Conservation (phyloP, 441 rosid genomes). For the Adansonia madagascariensis region DNA sequence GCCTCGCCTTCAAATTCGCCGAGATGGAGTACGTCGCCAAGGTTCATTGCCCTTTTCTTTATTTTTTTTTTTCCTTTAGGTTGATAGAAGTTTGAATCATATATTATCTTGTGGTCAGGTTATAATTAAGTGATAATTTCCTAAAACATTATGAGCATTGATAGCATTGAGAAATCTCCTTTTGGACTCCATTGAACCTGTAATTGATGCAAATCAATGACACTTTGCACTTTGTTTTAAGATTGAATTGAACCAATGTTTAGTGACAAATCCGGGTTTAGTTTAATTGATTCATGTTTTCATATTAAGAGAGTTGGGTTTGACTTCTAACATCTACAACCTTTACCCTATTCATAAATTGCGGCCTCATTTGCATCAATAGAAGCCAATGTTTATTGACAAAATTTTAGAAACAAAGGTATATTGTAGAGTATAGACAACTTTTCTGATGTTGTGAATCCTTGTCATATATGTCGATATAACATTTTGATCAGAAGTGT, state of each 20-base stretch:
- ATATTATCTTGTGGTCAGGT: not conserved
- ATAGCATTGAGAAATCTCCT: not conserved
- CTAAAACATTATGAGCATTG: too few species aligned
- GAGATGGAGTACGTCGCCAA: conserved; percentile 78
- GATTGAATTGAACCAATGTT: not conserved
- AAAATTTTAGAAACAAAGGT: too few species aligned
- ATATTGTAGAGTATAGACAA: too few species aligned
- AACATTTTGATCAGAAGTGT: not conserved
- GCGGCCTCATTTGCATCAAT: too few species aligned
- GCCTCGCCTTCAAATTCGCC: conserved; percentile 89
- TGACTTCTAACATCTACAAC: too few species aligned
- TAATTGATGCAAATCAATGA: not conserved
- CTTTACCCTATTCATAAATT: too few species aligned
- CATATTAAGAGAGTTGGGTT: too few species aligned
- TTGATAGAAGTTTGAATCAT: not conserved
- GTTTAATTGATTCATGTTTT: too few species aligned
- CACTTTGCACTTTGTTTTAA: not conserved
- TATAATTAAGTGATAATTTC: too few species aligned
- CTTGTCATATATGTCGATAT: not conserved
- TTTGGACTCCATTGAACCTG: not conserved
- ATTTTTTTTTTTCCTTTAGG: not conserved
- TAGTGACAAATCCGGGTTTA: too few species aligned
- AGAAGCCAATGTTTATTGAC: too few species aligned
- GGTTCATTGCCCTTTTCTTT: conserved; percentile 39
- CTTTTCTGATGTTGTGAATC: too few species aligned